Percentiles rank a stretch among this genome's conserved stretches.
Evolutionary conservation across 805 yeast species (phyloP).

Genomic region (Zygosaccharomyces lentus): DNA sequence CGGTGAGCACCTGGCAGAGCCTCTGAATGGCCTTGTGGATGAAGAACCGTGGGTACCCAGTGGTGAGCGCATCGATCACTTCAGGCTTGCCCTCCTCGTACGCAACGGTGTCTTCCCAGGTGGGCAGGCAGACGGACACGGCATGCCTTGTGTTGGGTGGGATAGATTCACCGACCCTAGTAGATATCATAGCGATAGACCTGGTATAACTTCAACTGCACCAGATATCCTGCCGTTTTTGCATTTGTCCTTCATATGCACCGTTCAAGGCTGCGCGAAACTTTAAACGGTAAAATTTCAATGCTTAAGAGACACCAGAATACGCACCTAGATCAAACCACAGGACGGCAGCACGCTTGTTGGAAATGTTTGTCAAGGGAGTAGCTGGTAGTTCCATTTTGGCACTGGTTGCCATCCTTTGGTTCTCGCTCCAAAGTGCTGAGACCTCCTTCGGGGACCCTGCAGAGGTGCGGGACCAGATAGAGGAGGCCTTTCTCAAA

Average conservation of each 20-base stretch:
- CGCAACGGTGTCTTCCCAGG: constrained; percentile 90
- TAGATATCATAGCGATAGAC: constrained; percentile 13
- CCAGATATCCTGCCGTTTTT: background rate
- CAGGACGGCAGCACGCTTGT: background rate
- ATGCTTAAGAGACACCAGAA: background rate
- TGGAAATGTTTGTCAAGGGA: constrained; percentile 9
- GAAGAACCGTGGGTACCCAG: constrained; percentile 88
- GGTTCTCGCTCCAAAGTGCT: constrained; percentile 5
- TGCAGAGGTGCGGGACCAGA: constrained; percentile 39
- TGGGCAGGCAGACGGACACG: constrained; percentile 89
- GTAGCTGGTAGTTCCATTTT: constrained; percentile 9
- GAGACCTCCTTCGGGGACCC: constrained; percentile 5
- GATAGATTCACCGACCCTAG: constrained; percentile 70
- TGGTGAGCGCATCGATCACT: constrained; percentile 69
- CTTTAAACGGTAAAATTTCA: background rate
- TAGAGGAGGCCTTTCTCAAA: constrained; percentile 62
- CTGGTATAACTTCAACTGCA: background rate
- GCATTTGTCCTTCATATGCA: background rate
- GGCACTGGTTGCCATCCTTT: constrained; percentile 10
- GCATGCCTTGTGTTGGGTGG: constrained; percentile 91
- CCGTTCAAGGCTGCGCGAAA: background rate
- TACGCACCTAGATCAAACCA: background rate
- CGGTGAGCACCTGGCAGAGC: constrained; percentile 49
- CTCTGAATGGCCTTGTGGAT: constrained; percentile 60
- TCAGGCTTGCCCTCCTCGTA: constrained; percentile 87